phyloP scores from a whole-genome alignment of 2,329 filamentous ascomycete genomes.

The Verticillium nubilum region DNA sequence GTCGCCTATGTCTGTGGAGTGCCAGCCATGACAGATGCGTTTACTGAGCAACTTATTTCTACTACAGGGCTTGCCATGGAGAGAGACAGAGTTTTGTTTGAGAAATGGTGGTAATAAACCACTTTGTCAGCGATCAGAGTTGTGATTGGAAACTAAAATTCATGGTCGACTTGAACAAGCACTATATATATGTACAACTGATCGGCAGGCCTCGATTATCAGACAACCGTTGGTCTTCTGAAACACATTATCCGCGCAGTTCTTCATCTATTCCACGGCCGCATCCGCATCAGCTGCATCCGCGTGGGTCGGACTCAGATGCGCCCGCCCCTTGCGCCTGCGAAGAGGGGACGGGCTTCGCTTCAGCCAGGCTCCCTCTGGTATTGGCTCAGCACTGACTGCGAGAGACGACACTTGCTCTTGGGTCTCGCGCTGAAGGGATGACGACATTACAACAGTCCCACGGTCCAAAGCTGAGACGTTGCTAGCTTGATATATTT shows the following conservation, averaged over 20 bases:
- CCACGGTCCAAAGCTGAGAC: neutral
- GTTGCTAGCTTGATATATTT: neutral
- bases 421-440: neutral
- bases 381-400: slow-evolving; percentile 2
- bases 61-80: slow-evolving; percentile 17
- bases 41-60: slow-evolving; percentile 43
- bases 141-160: too few relatives aligned
- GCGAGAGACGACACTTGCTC: neutral
- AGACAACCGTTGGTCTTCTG: too few relatives aligned
- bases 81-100: slow-evolving; percentile 22
- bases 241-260: neutral
- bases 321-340: neutral
- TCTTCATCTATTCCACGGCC: too few relatives aligned
- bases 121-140: too few relatives aligned
- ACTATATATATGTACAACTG: too few relatives aligned
- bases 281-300: neutral
- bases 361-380: slow-evolving; percentile 14
- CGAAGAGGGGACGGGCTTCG: slow-evolving; percentile 13
- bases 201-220: too few relatives aligned
- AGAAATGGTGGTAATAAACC: slow-evolving; percentile 34
- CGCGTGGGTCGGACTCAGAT: neutral
- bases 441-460: neutral
- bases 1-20: slow-evolving; percentile 66
- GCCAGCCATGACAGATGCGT: slow-evolving; percentile 62
- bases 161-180: too few relatives aligned